Percentiles rank a stretch among this genome's conserved stretches.
These are phyloP conservation scores for Aspergillus cristatus DNA, from an alignment of 495 filamentous ascomycete genomes.

Conservation along the genomic window DNA sequence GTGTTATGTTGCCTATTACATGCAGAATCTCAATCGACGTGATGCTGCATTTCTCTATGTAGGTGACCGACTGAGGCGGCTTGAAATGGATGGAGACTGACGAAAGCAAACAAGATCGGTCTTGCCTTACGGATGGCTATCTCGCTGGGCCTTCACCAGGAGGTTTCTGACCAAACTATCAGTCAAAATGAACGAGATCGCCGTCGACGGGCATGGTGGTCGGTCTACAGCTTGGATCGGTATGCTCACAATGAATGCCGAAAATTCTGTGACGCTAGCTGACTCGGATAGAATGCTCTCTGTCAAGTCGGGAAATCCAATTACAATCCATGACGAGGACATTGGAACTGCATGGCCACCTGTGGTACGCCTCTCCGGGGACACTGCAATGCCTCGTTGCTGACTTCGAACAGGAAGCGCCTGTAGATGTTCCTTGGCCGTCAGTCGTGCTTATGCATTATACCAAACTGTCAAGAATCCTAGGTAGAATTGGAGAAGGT, in stretches of 20 bases:
- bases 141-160: conserved; percentile 41
- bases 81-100: too few relatives aligned
- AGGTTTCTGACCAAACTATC: conserved; percentile 26
- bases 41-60: conserved; percentile 41
- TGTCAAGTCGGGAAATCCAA: conserved; percentile 42
- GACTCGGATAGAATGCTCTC: conserved; percentile 23
- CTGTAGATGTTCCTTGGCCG: conserved; percentile 28
- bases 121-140: conserved; percentile 44
- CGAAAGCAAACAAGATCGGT: conserved; percentile 21
- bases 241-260: not conserved
- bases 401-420: conserved; percentile 13
- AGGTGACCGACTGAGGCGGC: too few relatives aligned
- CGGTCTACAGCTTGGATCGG: conserved; percentile 42
- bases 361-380: conserved; percentile 4
- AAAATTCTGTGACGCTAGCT: not conserved
- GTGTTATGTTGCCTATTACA: conserved; percentile 43
- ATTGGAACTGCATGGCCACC: conserved; percentile 34
- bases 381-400: conserved; percentile 3
- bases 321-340: conserved; percentile 42
- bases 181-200: conserved; percentile 30
- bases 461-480: conserved; percentile 35
- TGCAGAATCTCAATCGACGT: conserved; percentile 42
- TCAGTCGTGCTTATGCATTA: conserved; percentile 39
- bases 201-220: conserved; percentile 44
- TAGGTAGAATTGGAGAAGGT: conserved; percentile 36